These are phyloP conservation scores for Candida smagusa DNA, from an alignment of 1,139 yeast genomes.

Conservation along the genomic window DNA sequence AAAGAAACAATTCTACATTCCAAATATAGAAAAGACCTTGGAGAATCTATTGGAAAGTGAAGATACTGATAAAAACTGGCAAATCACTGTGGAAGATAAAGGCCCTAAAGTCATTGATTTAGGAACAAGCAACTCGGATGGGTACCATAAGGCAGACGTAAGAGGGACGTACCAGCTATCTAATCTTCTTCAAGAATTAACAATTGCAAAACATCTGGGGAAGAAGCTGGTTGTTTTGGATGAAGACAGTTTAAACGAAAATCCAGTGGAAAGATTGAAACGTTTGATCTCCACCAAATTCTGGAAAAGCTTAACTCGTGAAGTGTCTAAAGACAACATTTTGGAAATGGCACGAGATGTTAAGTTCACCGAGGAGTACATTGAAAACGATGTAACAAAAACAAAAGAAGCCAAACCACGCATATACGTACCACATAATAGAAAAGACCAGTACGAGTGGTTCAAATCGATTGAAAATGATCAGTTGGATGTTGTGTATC, in stretches of 20 bases:
- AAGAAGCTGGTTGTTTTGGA: conserved; percentile 74
- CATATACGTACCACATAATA: conserved; percentile 70
- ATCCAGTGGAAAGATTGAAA: conserved; percentile 77
- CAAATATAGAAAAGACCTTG: conserved; percentile 71
- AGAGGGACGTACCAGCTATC: conserved; percentile 92
- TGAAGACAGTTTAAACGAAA: conserved; percentile 80
- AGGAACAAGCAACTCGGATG: conserved; percentile 84
- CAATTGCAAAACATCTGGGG: conserved; percentile 81
- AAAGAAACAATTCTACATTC: background rate
- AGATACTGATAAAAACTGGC: conserved; percentile 83
- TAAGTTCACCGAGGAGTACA: conserved; percentile 61
- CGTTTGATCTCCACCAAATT: conserved; percentile 75
- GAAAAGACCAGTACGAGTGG: conserved; percentile 72
- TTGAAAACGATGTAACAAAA: conserved; percentile 28
- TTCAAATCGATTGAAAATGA: conserved; percentile 55
- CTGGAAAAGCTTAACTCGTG: conserved; percentile 79
- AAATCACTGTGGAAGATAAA: conserved; percentile 86
- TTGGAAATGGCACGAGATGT: conserved; percentile 78
- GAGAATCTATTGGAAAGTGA: conserved; percentile 68
- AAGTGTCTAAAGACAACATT: conserved; percentile 58
- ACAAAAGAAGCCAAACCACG: conserved; percentile 53
- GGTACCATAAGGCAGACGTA: conserved; percentile 67
- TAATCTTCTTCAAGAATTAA: conserved; percentile 82
- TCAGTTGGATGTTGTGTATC: conserved; percentile 69
- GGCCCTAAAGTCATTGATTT: conserved; percentile 87